Evolutionary conservation across 768 basidiomycete genomes (phyloP).

Genomic region (Trametes cingulata): DNA sequence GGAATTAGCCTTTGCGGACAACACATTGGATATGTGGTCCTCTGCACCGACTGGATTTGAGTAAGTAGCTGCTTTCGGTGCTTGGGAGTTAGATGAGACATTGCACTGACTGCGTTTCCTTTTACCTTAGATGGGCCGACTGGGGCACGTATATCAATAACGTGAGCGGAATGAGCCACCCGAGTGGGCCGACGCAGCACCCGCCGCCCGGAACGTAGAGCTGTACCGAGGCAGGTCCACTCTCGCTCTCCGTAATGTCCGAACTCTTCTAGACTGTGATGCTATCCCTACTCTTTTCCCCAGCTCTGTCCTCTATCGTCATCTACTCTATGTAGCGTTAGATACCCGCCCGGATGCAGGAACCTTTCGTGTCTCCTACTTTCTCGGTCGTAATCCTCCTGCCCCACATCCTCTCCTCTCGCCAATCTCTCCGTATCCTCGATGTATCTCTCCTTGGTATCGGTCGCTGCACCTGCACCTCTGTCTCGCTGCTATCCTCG

Average conservation of each 20-base stretch:
- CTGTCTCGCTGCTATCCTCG: background rate
- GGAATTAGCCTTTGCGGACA: conserved; percentile 35
- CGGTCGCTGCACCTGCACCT: background rate
- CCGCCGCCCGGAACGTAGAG: conserved; percentile 4
- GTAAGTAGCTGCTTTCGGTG: conserved; percentile 40
- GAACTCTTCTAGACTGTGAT: background rate
- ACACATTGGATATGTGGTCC: conserved; percentile 63
- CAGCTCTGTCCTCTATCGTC: background rate
- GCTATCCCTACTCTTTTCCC: background rate
- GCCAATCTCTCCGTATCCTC: background rate
- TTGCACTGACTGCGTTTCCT: background rate
- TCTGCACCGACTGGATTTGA: conserved; percentile 59
- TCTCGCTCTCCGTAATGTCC: background rate
- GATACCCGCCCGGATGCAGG: conserved; percentile 1
- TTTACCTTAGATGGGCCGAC: conserved; percentile 27
- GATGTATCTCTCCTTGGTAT: background rate
- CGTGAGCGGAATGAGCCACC: conserved; percentile 24
- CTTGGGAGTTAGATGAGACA: background rate
- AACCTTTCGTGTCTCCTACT: background rate
- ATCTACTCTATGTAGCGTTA: conserved; percentile 3
- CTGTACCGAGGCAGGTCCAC: background rate
- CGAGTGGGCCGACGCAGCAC: conserved; percentile 1
- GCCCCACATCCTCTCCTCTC: background rate
- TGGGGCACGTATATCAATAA: conserved; percentile 31
- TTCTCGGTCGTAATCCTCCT: background rate